Percentiles rank a stretch among this genome's conserved stretches.
These are phyloP conservation scores for Puccinia horiana DNA, from an alignment of 1,284 basidiomycete species.

Conservation along the genomic window DNA sequence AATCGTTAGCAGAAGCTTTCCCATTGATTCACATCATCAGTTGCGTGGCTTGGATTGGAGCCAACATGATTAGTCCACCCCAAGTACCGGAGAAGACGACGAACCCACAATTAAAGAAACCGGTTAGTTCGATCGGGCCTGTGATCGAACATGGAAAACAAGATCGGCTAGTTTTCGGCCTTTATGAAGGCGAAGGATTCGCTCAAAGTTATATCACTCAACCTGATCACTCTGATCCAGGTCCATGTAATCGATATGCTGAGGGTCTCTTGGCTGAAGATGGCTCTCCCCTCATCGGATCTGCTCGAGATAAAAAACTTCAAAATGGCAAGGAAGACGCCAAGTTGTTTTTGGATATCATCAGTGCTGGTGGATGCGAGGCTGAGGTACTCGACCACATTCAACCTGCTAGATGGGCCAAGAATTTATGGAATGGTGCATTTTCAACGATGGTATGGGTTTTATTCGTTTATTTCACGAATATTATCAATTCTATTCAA, in stretches of 20 bases:
- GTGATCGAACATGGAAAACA: slow-evolving; percentile 23
- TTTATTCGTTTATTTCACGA: not conserved
- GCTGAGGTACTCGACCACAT: slow-evolving; percentile 59
- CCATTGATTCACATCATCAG: slow-evolving; percentile 42
- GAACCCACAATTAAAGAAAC: not conserved
- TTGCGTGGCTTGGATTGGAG: slow-evolving; percentile 37
- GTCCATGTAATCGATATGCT: slow-evolving; percentile 49
- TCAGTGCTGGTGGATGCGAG: slow-evolving; percentile 59
- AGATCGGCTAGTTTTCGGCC: slow-evolving; percentile 36
- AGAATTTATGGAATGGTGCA: slow-evolving; percentile 61
- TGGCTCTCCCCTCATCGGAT: slow-evolving; percentile 36
- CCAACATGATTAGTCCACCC: slow-evolving; percentile 13
- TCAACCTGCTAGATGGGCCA: slow-evolving; percentile 62
- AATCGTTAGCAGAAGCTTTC: slow-evolving; percentile 41
- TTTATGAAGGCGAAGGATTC: slow-evolving; percentile 46
- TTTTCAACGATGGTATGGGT: slow-evolving; percentile 50
- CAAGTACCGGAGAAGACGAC: not conserved
- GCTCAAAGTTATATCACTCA: slow-evolving; percentile 6
- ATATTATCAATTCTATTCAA: not conserved
- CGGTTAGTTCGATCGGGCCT: not conserved
- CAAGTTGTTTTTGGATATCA: slow-evolving; percentile 57
- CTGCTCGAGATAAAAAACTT: slow-evolving; percentile 50
- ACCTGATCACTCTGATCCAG: not conserved
- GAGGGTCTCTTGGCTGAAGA: slow-evolving; percentile 49
- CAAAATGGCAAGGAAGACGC: slow-evolving; percentile 55